Conservation (phyloP, 345 rosid genomes). For the Garcia nutans region DNA sequence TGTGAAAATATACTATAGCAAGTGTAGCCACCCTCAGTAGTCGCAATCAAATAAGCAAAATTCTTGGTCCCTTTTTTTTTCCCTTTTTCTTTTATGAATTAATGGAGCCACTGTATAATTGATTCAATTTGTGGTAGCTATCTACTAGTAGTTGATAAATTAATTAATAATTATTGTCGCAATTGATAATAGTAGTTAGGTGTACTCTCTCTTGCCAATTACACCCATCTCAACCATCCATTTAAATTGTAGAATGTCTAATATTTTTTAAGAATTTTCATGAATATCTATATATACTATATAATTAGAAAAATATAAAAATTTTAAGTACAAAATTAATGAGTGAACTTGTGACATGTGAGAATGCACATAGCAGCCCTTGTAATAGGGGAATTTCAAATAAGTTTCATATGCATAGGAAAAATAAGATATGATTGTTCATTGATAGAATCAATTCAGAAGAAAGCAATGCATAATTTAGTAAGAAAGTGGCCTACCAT, state of each 20-base stretch:
- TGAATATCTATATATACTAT: no score
- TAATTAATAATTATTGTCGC: not conserved
- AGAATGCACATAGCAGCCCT: not conserved
- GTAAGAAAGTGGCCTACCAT: not conserved
- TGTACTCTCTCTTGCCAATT: no score
- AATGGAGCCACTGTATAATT: not conserved
- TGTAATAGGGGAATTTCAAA: not conserved
- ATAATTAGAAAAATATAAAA: no score
- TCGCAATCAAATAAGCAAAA: conserved; percentile 3
- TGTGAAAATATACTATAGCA: not conserved
- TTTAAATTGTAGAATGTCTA: no score
- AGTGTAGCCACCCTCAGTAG: not conserved
- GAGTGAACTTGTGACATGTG: no score
- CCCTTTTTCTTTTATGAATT: not conserved
- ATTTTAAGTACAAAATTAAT: no score
- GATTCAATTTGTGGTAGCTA: conserved; percentile 1
- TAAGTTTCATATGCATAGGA: conserved; percentile 7
- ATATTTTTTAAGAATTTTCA: no score
- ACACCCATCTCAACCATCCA: no score
- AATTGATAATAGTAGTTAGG: no score
- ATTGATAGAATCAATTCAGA: conserved; percentile 22
- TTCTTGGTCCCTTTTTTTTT: not conserved
- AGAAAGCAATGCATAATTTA: not conserved
- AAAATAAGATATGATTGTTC: conserved; percentile 3
- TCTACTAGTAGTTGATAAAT: not conserved